phyloP scores from a whole-genome alignment of 306 rosid genomes.

The Carpinus viminea region DNA sequence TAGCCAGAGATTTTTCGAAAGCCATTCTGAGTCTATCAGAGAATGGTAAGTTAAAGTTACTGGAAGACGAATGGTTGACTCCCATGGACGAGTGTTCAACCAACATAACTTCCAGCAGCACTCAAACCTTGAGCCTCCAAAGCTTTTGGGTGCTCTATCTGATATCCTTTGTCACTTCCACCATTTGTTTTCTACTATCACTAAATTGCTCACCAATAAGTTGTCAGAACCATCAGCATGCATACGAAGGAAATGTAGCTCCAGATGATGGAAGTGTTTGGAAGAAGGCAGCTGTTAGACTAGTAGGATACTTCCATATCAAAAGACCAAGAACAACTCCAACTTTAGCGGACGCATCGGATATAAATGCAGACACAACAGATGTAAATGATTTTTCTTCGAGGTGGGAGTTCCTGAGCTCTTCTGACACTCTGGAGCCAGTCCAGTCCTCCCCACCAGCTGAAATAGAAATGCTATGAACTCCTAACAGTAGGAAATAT shows the following conservation, averaged over 20 bases:
- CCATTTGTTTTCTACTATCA: slow-evolving; percentile 20
- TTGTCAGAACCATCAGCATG: background rate
- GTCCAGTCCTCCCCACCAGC: too few species aligned
- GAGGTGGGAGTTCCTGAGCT: background rate
- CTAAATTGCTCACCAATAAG: background rate
- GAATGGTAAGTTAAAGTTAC: slow-evolving; percentile 18
- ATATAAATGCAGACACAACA: background rate
- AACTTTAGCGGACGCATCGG: background rate
- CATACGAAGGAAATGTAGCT: background rate
- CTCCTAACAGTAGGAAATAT: too few species aligned
- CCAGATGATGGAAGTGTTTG: background rate
- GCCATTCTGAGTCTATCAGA: slow-evolving; percentile 31
- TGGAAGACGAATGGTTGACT: slow-evolving; percentile 23
- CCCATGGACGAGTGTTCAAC: slow-evolving; percentile 12
- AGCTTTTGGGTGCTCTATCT: slow-evolving; percentile 37
- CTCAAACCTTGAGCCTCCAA: slow-evolving; percentile 17
- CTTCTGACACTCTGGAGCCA: background rate
- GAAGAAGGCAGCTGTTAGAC: background rate
- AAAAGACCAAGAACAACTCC: background rate
- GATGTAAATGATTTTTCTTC: background rate
- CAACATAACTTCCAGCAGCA: background rate
- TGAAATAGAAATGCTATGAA: too few species aligned
- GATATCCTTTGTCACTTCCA: slow-evolving; percentile 25
- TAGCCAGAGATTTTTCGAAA: slow-evolving; percentile 37
- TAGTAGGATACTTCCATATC: background rate